These are phyloP conservation scores for Fomitiporia mediterranea DNA, from an alignment of 1,284 basidiomycete genomes.

Conservation along the genomic window DNA sequence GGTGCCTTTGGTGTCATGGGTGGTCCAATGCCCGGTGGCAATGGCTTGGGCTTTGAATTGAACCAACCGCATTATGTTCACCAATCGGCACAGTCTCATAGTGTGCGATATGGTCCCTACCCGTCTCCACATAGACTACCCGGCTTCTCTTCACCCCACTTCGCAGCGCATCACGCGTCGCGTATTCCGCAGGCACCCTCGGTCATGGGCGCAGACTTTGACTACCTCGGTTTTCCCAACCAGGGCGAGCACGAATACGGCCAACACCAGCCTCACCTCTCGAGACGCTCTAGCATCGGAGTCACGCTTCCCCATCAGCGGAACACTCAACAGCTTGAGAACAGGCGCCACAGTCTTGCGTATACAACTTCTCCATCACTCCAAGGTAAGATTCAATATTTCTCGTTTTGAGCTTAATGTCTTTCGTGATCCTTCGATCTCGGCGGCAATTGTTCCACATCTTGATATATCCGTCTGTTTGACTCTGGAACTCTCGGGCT, in stretches of 20 bases:
- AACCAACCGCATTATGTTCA: not conserved
- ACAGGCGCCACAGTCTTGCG: not conserved
- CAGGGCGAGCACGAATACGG: not conserved
- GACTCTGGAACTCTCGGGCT: not conserved
- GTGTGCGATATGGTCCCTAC: slow-evolving; percentile 17
- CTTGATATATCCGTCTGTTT: not conserved
- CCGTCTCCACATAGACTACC: slow-evolving; percentile 3
- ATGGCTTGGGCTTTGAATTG: not conserved
- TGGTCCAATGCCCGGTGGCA: not conserved
- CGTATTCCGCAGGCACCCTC: slow-evolving; percentile 13
- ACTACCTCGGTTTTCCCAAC: not conserved
- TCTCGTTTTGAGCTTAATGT: not conserved
- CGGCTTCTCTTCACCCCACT: slow-evolving; percentile 3
- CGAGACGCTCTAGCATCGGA: not conserved
- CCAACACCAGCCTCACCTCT: not conserved
- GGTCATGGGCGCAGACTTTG: slow-evolving; percentile 14
- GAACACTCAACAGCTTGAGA: not conserved
- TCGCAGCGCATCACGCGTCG: slow-evolving; percentile 10
- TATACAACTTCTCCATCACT: slow-evolving; percentile 2
- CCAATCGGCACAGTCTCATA: slow-evolving; percentile 5
- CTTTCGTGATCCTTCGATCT: not conserved
- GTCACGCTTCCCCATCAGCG: not conserved
- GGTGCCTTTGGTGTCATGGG: slow-evolving; percentile 4
- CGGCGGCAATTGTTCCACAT: not conserved
- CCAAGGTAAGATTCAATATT: not conserved